phyloP scores from a whole-genome alignment of 2,329 filamentous ascomycete genomes.

The Mollisiaceae sp. region DNA sequence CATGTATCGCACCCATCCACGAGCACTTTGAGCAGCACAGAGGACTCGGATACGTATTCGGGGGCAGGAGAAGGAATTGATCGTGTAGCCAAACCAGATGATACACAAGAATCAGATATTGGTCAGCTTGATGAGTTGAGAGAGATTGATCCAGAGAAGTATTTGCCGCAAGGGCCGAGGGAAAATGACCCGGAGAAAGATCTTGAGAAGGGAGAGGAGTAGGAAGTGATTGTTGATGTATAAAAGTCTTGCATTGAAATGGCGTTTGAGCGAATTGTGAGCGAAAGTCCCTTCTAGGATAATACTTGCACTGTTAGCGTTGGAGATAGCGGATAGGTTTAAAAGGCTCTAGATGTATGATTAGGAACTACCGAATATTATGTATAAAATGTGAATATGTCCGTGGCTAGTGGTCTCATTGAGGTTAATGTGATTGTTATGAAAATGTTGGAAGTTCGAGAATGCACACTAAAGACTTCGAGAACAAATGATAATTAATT shows the following conservation, averaged over 20 bases:
- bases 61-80: slow-evolving; percentile 16
- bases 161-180: neutral
- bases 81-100: slow-evolving; percentile 17
- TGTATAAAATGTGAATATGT: neutral
- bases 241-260: neutral
- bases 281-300: neutral
- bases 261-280: neutral
- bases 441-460: no score
- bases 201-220: slow-evolving; percentile 25
- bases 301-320: neutral
- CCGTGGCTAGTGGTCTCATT: no score
- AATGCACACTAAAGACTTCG: no score
- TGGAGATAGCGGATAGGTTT: neutral
- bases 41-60: slow-evolving; percentile 13
- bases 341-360: neutral
- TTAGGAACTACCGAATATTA: neutral
- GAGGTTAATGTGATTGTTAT: no score
- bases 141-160: neutral
- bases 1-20: neutral
- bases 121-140: slow-evolving; percentile 16
- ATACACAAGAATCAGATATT: slow-evolving; percentile 14
- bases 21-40: slow-evolving; percentile 10
- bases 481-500: no score
- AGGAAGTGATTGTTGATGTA: neutral
- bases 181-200: slow-evolving; percentile 15